Evolutionary conservation across 192 early-diverging fungal genomes (phyloP), one percentile per base, ranked within the genome.

Genomic region (Dissophora globulifera): DNA sequence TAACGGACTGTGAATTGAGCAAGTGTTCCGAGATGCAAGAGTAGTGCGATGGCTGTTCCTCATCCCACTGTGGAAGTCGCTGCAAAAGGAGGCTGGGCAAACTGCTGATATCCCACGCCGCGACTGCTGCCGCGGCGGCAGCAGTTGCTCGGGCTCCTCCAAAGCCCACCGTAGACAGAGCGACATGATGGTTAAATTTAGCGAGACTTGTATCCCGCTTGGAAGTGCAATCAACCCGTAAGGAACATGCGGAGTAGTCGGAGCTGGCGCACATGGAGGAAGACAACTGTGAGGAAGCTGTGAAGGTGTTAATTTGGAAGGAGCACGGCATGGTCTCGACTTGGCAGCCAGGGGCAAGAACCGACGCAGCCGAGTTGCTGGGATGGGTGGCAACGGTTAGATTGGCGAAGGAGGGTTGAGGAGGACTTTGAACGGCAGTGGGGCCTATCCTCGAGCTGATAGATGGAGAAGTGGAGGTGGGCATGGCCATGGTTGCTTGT

Each of bases 31-130:
- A 8, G 17, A n/a, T n/a, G n/a, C n/a, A n/a, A n/a, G n/a, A n/a
- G n/a, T n/a, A n/a, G n/a, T n/a, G n/a, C n/a, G n/a, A n/a, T n/a
- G n/a, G n/a, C n/a, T n/a, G n/a, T n/a, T n/a, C n/a, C 20, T 59
- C 57, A 27, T 48, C 32, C 31, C 29, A 50, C 54, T 38, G 9
- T 67, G 53, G 35, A 46, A 54, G 12, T 8, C 35, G 48, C 55
- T 67, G 65, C 19, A 50, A 48, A 30, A 58, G 54, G 50, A 58
- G 54, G 19, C 65, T 19, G 16, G 41, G 58, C 35, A 15, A 35
- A n/a, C n/a, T n/a, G n/a, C n/a, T n/a, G n/a, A n/a, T n/a, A n/a
- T n/a, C n/a, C n/a, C n/a, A n/a, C n/a, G n/a, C n/a, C n/a, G n/a
- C n/a, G n/a, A n/a, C n/a, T n/a, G n/a, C n/a, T n/a, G n/a, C n/a